Evolutionary conservation across 192 early-diverging fungal genomes (phyloP).

Genomic region (Dissophora ornata): DNA sequence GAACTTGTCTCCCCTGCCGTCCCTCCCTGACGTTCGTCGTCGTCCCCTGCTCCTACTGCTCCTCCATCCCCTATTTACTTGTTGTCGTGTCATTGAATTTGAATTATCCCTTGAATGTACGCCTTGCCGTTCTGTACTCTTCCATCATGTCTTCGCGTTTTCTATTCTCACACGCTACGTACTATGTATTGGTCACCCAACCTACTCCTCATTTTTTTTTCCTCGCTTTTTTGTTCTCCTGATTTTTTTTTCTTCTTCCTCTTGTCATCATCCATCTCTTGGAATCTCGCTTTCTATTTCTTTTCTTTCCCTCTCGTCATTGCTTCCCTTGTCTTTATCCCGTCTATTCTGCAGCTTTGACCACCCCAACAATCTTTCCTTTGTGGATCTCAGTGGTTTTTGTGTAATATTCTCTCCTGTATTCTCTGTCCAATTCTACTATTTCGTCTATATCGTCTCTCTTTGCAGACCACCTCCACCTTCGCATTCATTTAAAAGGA

Average conservation of each 20-base stretch:
- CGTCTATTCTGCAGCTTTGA: neutral
- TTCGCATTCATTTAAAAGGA: neutral
- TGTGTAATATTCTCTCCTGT: too few species aligned
- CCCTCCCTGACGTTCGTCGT: too few species aligned
- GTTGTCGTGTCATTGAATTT: neutral
- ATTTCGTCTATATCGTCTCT: too few species aligned
- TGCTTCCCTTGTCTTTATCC: too few species aligned
- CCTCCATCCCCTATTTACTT: slow-evolving; percentile 21
- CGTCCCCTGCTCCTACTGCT: neutral
- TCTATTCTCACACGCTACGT: too few species aligned
- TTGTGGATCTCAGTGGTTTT: neutral
- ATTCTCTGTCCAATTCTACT: too few species aligned
- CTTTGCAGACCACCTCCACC: neutral
- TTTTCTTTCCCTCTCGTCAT: neutral
- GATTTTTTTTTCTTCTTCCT: neutral
- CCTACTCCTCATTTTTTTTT: too few species aligned
- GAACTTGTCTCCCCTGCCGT: too few species aligned
- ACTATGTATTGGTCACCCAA: too few species aligned
- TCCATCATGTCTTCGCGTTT: too few species aligned
- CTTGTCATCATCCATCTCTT: neutral
- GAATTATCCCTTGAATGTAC: neutral
- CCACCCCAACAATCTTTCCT: slow-evolving; percentile 23
- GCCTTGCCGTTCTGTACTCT: slow-evolving; percentile 6
- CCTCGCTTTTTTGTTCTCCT: too few species aligned
- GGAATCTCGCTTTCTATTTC: slow-evolving; percentile 1